Evolutionary conservation across 768 basidiomycete species (phyloP).

Genomic region (Pisolithus tinctorius): DNA sequence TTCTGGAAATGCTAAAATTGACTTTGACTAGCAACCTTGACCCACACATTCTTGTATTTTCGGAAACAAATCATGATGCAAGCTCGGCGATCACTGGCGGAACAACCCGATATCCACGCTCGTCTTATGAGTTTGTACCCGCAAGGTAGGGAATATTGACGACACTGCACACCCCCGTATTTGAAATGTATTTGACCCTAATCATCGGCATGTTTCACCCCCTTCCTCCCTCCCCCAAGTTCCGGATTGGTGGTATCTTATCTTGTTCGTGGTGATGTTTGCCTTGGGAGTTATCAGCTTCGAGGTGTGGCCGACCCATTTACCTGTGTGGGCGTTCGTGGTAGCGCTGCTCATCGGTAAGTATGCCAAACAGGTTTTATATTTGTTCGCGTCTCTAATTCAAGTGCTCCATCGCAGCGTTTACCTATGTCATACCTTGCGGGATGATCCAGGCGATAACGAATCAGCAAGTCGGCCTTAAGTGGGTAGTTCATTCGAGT

Average conservation of each 20-base stretch:
- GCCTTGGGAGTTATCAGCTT: conserved; percentile 63
- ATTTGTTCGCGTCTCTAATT: neutral
- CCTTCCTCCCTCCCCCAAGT: conserved; percentile 37
- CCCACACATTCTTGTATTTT: conserved; percentile 50
- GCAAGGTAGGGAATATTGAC: conserved; percentile 23
- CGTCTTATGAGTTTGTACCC: conserved; percentile 72
- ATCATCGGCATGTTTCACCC: neutral
- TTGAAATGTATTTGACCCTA: too few species aligned
- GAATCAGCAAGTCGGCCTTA: conserved; percentile 71
- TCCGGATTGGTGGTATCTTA: conserved; percentile 80
- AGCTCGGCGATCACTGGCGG: conserved; percentile 58
- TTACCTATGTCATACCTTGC: conserved; percentile 43
- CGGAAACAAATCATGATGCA: conserved; percentile 75
- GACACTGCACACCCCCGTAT: too few species aligned
- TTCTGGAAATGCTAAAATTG: neutral
- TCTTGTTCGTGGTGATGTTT: conserved; percentile 67
- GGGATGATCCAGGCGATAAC: conserved; percentile 68
- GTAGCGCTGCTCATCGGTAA: conserved; percentile 52
- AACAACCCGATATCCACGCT: conserved; percentile 82
- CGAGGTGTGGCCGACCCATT: conserved; percentile 63
- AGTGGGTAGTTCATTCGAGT: conserved; percentile 19
- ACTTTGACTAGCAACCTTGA: conserved; percentile 18
- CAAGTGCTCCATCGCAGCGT: conserved; percentile 19
- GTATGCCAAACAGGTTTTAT: neutral
- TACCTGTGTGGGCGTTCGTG: conserved; percentile 66